These are phyloP conservation scores for Pseudogymnoascus sp. DNA, from an alignment of 2,329 filamentous ascomycete species.

Conservation along the genomic window DNA sequence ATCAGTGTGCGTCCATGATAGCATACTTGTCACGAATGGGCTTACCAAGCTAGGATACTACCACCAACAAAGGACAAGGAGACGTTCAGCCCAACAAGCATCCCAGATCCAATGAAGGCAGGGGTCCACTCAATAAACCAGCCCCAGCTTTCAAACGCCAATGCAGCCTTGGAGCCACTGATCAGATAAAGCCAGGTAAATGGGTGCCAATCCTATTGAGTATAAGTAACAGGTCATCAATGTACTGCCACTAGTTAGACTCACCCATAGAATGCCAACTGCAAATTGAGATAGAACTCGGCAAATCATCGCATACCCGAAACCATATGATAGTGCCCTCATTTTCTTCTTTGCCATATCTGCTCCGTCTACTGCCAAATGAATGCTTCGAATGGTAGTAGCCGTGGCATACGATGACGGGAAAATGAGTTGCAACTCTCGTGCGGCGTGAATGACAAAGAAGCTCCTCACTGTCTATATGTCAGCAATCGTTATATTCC, in stretches of 20 bases:
- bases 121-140: conserved; percentile 35
- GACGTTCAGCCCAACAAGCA: conserved; percentile 10
- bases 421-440: conserved; percentile 37
- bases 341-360: conserved; percentile 36
- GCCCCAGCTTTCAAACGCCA: conserved; percentile 35
- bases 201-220: neutral
- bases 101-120: conserved; percentile 11
- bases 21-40: neutral
- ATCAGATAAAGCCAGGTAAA: conserved; percentile 26
- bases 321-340: conserved; percentile 34
- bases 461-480: conserved; percentile 37
- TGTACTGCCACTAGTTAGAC: no score
- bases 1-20: neutral
- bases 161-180: conserved; percentile 22
- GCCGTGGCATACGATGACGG: conserved; percentile 39
- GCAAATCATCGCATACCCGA: conserved; percentile 33
- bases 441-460: conserved; percentile 34
- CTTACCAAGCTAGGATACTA: conserved; percentile 7
- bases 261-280: conserved; percentile 36
- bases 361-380: conserved; percentile 35
- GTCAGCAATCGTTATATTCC: conserved; percentile 20
- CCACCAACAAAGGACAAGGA: conserved; percentile 7
- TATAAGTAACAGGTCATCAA: neutral
- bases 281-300: conserved; percentile 39
- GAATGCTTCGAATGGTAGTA: conserved; percentile 41